Evolutionary conservation across 768 basidiomycete species (phyloP), one percentile per base, ranked within the genome.

Genomic region (Suillus occidentalis): DNA sequence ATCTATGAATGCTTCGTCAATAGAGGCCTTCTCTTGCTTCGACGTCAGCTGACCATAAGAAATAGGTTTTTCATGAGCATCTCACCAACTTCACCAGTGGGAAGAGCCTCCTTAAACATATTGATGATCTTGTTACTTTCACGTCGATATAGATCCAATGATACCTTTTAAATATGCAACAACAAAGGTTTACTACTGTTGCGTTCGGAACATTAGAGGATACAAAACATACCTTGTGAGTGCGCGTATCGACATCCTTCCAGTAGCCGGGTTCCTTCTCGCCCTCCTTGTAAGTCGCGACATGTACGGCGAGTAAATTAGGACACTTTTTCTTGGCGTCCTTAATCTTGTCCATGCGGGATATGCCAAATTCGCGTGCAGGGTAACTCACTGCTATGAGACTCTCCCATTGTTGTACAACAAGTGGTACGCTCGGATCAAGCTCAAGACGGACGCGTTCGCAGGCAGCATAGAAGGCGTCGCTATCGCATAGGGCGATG

Each of bases 1-100:
- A 75, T 99, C 97, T 63, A 99, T 87, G 76, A 96, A 99, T 0
- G 94, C 95, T 72, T 99, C 97, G 71, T 99, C 97, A 42, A 99
- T 97, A 0, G 94, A 97, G 28, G 97, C 97, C 74, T 96, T 97
- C 78, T 99, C 97, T 95, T 74, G 57, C 37, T 50, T 45, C 31
- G 6, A 45, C 9, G 34, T 12, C 45, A 49, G 62, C 60, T 42
- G 64, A 52, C 42, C 31, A 67, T 63, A 8, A 13, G 4, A 55
- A 37, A 40, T 25, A 56, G 31, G 49, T 22, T 37, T 28, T 31
- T 57, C 5, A 12, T 45, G 22, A 37, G 31, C 28, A 58, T 40
- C 82, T 70, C 67, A 94, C 95, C 95, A 62, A 97, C 83, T 80
- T 97, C 94, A 25, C 89, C 92, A 6, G 79, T 84, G 1, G 92